These are phyloP conservation scores for Acer yangbiense DNA, from an alignment of 345 rosid species.

Conservation along the genomic window DNA sequence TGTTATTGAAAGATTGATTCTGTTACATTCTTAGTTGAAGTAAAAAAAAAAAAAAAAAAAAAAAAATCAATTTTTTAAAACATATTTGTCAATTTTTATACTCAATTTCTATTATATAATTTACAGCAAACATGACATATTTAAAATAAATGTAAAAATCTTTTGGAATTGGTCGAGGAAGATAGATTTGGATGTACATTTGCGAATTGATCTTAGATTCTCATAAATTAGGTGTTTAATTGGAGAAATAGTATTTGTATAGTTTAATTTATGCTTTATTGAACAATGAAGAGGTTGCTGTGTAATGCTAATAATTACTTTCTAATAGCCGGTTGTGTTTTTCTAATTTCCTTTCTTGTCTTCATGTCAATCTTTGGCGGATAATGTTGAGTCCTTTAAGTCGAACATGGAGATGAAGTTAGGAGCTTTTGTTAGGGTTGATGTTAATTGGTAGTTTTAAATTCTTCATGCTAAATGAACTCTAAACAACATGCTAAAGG, in stretches of 20 bases:
- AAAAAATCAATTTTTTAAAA: no score
- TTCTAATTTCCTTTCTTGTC: slow-evolving; percentile 13
- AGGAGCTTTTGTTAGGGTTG: no score
- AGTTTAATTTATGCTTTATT: background rate
- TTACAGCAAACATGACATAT: no score
- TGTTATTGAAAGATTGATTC: background rate
- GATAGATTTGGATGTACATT: no score
- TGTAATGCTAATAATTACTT: background rate
- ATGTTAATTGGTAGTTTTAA: no score
- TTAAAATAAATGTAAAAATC: no score
- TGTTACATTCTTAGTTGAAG: background rate
- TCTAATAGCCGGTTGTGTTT: no score
- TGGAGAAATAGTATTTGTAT: background rate
- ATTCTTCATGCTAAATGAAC: no score
- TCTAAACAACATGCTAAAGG: no score
- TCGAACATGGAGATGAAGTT: background rate
- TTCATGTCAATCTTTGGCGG: slow-evolving; percentile 34
- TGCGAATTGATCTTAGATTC: background rate
- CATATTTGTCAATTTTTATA: background rate
- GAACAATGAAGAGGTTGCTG: background rate
- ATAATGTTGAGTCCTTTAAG: slow-evolving; percentile 34
- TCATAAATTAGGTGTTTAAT: background rate
- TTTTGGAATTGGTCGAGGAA: no score
- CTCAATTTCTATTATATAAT: background rate
- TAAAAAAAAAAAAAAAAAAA: no score